A percentile compares a stretch with the other conserved stretches of the same genome.
These are phyloP conservation scores for Colletotrichum sp. DNA, from an alignment of 2,329 filamentous ascomycete species.

Conservation along the genomic window DNA sequence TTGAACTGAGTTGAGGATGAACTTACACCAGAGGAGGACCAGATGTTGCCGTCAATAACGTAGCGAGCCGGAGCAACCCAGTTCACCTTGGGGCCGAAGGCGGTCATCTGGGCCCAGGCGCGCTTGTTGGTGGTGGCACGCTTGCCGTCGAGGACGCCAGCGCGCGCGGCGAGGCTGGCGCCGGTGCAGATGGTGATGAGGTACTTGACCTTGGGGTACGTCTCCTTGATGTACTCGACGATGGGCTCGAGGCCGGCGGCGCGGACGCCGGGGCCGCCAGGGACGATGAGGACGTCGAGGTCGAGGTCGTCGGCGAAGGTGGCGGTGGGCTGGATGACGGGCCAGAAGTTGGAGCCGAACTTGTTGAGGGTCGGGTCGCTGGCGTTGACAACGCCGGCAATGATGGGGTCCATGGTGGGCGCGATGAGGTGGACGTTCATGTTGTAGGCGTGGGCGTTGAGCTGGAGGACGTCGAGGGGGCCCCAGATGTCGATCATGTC, in stretches of 20 bases:
- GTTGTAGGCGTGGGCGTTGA: conserved; percentile 15
- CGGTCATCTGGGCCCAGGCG: conserved; percentile 54
- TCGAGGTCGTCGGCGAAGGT: conserved; percentile 59
- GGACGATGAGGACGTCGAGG: conserved; percentile 71
- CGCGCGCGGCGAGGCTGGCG: conserved; percentile 58
- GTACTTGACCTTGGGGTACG: conserved; percentile 55
- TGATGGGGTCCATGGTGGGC: conserved; percentile 44
- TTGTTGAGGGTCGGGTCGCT: conserved; percentile 30
- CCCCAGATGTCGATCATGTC: conserved; percentile 27
- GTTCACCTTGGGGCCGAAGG: conserved; percentile 53
- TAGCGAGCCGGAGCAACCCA: conserved; percentile 70
- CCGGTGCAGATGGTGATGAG: conserved; percentile 73
- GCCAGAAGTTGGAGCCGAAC: conserved; percentile 39
- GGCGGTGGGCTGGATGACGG: conserved; percentile 43
- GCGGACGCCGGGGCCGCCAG: conserved; percentile 62
- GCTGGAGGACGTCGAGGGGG: conserved; percentile 25
- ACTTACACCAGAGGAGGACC: conserved; percentile 65
- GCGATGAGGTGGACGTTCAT: conserved; percentile 48
- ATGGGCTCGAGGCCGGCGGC: conserved; percentile 36
- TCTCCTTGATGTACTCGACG: conserved; percentile 42
- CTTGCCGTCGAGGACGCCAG: conserved; percentile 65
- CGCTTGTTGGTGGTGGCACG: conserved; percentile 72
- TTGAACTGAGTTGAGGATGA: neutral
- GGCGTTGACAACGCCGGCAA: conserved; percentile 29
- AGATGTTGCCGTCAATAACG: conserved; percentile 70